Base-by-base conservation (phyloP, 129 eudicot genomes). In the Silybum marianum region DNA sequence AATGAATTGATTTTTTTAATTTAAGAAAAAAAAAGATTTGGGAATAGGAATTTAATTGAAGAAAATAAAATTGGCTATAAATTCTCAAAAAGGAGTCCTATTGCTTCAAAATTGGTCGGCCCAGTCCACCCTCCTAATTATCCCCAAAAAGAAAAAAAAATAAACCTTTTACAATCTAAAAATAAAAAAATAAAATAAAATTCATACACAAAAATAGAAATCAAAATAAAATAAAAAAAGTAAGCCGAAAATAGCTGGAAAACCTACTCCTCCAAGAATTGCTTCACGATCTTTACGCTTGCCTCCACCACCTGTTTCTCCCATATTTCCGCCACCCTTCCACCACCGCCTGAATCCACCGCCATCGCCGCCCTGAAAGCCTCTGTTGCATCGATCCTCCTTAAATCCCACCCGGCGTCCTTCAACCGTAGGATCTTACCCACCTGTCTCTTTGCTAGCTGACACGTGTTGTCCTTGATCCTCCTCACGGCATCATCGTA, bases 281-380 rank as follows among this genome's bases (percentile, higher is more conserved):
- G 88, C 73, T 82, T 93, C 93, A 93, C 93, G 87, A 91, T 93
- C 90, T 91, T 88, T 83, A 87, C 87, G 89, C 97, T 90, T 77
- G 90, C 87, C 65, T 86, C 88, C 86, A 93, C 83, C 42, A 93
- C 98, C 74, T 85, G 62, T 69, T 44, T 85, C 74, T 91, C 93
- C 98, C 98, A 94, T 34, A 91, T 71, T 4, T 85, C 87, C 63
- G 82, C 46, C 54, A 73, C 73, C 69, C 77, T 66, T 3, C 72
- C 84, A 2, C 72, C 84, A 2, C 82, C 87, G 30, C 84, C 87
- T 14, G 62, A 11, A 24, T 83, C 84, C 70, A 75, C 65, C 85
- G 83, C 77, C 84, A 91, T 69, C 60, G 82, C 89, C 71, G 85
- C 90, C 89, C 84, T 86, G 22, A 94, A 76, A 18, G 87, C 88